phyloP scores from a whole-genome alignment of 2,329 filamentous ascomycete species.

The Pseudogymnoascus sp. region DNA sequence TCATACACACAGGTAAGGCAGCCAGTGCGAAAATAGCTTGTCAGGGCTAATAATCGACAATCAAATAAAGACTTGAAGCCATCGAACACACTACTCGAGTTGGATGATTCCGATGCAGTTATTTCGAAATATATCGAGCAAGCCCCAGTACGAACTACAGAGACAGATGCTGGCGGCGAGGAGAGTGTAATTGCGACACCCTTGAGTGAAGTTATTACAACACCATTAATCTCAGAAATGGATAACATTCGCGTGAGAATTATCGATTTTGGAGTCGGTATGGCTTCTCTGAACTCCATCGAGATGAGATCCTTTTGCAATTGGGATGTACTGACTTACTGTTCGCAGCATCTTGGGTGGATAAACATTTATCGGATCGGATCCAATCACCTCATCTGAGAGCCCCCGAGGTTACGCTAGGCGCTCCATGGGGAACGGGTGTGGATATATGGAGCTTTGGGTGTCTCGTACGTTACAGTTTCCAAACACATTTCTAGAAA shows the following conservation, averaged over 20 bases:
- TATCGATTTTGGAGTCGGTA: not conserved
- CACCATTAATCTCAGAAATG: not conserved
- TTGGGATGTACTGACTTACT: not conserved
- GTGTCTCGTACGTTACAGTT: not conserved
- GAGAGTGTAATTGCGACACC: not conserved
- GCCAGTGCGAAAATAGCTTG: not conserved
- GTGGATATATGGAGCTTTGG: not conserved
- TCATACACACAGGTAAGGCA: slow-evolving; percentile 18
- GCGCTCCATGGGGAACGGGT: not conserved
- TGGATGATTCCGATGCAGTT: not conserved
- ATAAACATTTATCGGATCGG: not conserved
- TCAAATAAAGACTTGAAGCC: not conserved
- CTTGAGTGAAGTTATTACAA: not conserved
- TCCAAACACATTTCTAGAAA: not conserved
- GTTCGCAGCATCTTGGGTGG: not conserved
- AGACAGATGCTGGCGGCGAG: not conserved
- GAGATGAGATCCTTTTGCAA: not conserved
- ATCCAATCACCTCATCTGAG: not conserved
- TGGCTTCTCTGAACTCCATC: not conserved
- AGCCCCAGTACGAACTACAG: not conserved
- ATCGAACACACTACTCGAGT: not conserved
- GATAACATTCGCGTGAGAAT: not conserved
- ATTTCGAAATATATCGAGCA: not conserved
- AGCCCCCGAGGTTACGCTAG: not conserved
- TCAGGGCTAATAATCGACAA: no score